Evolutionary conservation across 805 yeast genomes (phyloP).

Genomic region (Candida ficus): DNA sequence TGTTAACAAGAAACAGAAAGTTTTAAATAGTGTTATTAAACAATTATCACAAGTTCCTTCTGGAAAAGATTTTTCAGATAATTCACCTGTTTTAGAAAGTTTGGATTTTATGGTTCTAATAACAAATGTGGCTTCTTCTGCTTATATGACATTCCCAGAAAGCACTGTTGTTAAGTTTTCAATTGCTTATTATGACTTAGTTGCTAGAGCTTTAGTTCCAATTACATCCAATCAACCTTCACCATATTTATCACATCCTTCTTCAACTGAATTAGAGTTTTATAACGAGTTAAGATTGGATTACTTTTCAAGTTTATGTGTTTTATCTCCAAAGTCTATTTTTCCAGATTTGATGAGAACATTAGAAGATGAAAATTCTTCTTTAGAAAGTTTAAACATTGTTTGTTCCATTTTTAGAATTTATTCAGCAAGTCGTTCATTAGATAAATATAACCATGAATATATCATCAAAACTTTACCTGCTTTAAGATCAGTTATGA

Average conservation of each 20-base stretch:
- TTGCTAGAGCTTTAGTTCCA: conserved; percentile 21
- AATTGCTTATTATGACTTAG: conserved; percentile 12
- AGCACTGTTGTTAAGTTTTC: conserved; percentile 28
- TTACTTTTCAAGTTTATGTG: conserved; percentile 23
- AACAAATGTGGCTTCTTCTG: conserved; percentile 29
- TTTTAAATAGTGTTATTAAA: conserved; percentile 16
- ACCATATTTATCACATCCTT: conserved; percentile 13
- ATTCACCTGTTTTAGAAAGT: conserved; percentile 20
- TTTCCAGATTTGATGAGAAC: conserved; percentile 18
- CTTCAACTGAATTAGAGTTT: conserved; percentile 18
- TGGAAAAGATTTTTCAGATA: conserved; percentile 18
- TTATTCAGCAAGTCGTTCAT: conserved; percentile 27
- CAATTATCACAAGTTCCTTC: conserved; percentile 14
- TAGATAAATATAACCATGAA: conserved; percentile 21
- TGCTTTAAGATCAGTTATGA: conserved; percentile 26
- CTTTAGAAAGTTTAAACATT: conserved; percentile 29
- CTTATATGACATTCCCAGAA: conserved; percentile 21
- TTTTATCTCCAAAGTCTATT: conserved; percentile 15
- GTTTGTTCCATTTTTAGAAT: conserved; percentile 33
- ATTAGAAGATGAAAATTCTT: conserved; percentile 27
- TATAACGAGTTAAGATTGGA: conserved; percentile 27
- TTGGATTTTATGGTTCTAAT: conserved; percentile 29
- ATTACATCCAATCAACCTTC: conserved; percentile 14
- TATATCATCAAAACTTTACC: conserved; percentile 26
- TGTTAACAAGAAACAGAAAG: conserved; percentile 21